phyloP scores from a whole-genome alignment of 306 rosid genomes.

The Prunus campanulata region DNA sequence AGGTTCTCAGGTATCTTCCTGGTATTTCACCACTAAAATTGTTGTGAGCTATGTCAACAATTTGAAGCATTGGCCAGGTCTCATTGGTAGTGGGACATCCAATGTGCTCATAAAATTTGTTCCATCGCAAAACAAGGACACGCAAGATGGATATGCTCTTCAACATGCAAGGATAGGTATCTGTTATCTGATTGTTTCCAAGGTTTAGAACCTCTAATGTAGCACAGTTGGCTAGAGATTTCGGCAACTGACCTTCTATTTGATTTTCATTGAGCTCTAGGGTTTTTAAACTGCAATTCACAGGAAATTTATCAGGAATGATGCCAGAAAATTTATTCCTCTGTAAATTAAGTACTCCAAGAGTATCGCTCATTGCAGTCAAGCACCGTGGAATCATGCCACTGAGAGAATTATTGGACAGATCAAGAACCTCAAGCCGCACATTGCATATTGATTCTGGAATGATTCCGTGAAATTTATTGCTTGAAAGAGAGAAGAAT shows the following conservation, averaged over 20 bases:
- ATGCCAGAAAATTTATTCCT: slow-evolving; percentile 17
- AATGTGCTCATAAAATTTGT: slow-evolving; percentile 12
- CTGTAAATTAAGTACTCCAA: slow-evolving; percentile 26
- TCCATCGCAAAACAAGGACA: slow-evolving; percentile 30
- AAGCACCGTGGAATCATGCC: slow-evolving; percentile 26
- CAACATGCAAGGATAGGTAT: slow-evolving; percentile 21
- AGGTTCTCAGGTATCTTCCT: slow-evolving; percentile 19
- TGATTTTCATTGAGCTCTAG: slow-evolving; percentile 28
- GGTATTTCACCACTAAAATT: slow-evolving; percentile 35
- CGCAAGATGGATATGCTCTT: slow-evolving; percentile 22
- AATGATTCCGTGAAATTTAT: neutral
- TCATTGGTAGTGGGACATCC: neutral
- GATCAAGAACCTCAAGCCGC: slow-evolving; percentile 13
- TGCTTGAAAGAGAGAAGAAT: slow-evolving; percentile 33
- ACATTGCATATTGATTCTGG: no score
- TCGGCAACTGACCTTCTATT: slow-evolving; percentile 19
- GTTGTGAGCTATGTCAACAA: slow-evolving; percentile 47
- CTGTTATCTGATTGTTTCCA: slow-evolving; percentile 26
- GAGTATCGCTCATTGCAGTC: neutral
- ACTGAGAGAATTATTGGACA: slow-evolving; percentile 22
- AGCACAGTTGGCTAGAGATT: slow-evolving; percentile 20
- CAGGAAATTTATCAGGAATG: slow-evolving; percentile 21
- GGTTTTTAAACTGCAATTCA: slow-evolving; percentile 7
- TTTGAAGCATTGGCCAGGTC: slow-evolving; percentile 36
- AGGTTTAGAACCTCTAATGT: slow-evolving; percentile 31